Evolutionary conservation across 2,329 filamentous ascomycete species (phyloP), one percentile per base, ranked within the genome.

Genomic region (Apiospora koreana): DNA sequence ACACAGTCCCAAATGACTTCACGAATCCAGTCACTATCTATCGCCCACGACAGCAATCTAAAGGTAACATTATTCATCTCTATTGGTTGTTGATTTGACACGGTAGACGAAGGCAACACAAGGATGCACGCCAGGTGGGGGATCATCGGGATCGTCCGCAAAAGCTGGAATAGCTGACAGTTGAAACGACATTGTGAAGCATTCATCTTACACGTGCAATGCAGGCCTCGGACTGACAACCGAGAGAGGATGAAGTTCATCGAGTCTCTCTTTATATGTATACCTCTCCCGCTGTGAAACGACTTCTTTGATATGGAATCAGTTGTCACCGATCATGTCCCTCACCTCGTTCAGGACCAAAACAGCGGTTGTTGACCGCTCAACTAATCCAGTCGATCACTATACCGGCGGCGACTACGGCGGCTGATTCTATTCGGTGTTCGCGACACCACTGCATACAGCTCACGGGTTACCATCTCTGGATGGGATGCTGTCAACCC

Each of bases 401-500:
- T 31, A 62, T 62, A 10, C 10, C 18, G 31, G 5, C 31, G 31
- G 54, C 54, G 31, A 62, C n/a, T 38, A 38, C 31, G 21, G 54
- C 54, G 54, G 54, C 31, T 62, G 28, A n/a, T 62, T 35, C 54
- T 23, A 62, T 38, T 62, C 31, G 54, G 31, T n/a, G 21, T 62
- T 23, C 18, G 21, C 54, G 18, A 62, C 54, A 62, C 28, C 54
- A 62, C 28, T 21, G 21, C 28, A 43, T 14, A 43, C 41, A 38
- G 8, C 54, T 62, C 54, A n/a, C 54, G 54, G 54, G 31, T 62
- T 62, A 23, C 54, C 54, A 62, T 62, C 2, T 62, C 54, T 38
- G 54, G 31, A 62, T n/a, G n/a, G 28, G 50, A 58, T 62, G 54
- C 54, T 62, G 31, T 62, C 54, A 62, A 62, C 54, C 54, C 54